Base-by-base conservation (phyloP, 208 protist genomes). In the Trypanosoma melophagium region DNA sequence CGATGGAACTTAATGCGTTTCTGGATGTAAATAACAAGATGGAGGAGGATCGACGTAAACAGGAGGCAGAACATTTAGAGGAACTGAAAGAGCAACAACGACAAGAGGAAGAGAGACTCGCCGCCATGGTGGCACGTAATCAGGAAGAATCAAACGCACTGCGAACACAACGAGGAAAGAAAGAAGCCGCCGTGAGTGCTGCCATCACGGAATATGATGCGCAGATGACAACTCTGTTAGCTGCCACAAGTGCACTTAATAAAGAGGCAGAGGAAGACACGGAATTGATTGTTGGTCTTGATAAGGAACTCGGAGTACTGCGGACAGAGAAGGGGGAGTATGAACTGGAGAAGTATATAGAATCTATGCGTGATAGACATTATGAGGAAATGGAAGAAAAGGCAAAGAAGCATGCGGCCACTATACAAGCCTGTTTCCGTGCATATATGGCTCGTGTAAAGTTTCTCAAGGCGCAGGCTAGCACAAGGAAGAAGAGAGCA, bases 381-480 rank as follows among this genome's bases (percentile, higher is more conserved):
- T 60, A 76, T 19, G 54, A 78, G 14, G 71, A 71, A 21, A 89
- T 95, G 51, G 57, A 67, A 12, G 60, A 77, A 65, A 60, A 60
- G 3, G 64, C 67, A 60, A 71, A 80, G 47, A 62, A 89, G 56
- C 66, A 80, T 44, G 83, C 89, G 12, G 72, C 78, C n/a, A 82
- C 90, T 12, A 74, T 96, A 25, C 92, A 96, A 80, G 89, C 87
- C 0, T 96, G 90, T 79, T 94, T 85, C 71, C 80, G 91, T 16
- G 71, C 85, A 45, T 91, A 83, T 70, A 60, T 79, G 9, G 71
- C 78, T 0, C 82, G 91, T 1, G 63, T 84, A 25, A 74, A 80
- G 8, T 66, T 74, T 25, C 42, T 51, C 9, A 67, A 58, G 47
- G 53, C 25, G 31, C 51, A 66, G 56, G 63, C 31, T 62, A 71